Percentiles rank a stretch among this genome's conserved stretches.
Conservation (phyloP, 495 filamentous ascomycete genomes). For the Xylaria intraflava region DNA sequence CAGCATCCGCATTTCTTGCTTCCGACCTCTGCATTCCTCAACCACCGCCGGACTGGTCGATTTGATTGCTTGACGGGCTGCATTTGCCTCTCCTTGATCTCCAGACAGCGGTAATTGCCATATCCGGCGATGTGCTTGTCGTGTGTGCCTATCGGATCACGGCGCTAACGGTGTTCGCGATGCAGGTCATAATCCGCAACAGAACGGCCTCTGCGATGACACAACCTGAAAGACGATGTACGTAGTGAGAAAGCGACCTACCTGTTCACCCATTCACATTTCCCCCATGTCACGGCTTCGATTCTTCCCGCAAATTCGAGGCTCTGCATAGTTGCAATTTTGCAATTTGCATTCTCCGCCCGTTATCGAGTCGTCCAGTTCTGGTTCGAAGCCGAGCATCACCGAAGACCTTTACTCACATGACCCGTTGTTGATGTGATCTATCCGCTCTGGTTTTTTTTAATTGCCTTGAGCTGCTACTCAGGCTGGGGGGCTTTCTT, state of each 20-base stretch:
- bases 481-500: no score
- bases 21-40: background rate
- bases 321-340: no score
- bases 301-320: background rate
- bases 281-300: no score
- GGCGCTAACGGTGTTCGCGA: background rate
- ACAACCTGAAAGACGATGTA: conserved; percentile 1
- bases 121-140: conserved; percentile 6
- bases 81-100: no score
- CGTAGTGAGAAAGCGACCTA: background rate
- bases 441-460: no score
- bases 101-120: conserved; percentile 8
- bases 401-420: background rate
- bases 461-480: no score
- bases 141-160: background rate
- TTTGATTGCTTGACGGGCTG: no score
- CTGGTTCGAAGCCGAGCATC: background rate
- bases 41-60: background rate
- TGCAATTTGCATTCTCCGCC: no score
- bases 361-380: no score
- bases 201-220: background rate
- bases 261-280: background rate
- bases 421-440: no score
- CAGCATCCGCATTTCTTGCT: background rate
- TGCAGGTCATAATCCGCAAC: background rate